phyloP scores from a whole-genome alignment of 1,139 yeast genomes.

The Saccharomyces hybrid region DNA sequence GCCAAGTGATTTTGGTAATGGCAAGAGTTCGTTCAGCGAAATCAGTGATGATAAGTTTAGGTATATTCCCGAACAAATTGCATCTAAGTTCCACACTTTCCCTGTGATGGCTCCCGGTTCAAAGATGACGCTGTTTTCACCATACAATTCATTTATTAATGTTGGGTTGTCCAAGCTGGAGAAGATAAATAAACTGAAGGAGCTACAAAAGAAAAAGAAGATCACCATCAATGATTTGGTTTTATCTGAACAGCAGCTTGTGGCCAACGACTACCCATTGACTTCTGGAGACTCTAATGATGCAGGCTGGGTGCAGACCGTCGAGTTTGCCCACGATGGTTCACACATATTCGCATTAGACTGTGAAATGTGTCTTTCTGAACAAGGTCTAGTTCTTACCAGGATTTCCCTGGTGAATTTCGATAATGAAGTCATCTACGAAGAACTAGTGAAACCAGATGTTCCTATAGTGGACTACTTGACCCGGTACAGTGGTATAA shows the following conservation, averaged over 20 bases:
- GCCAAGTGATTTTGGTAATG: slow-evolving; percentile 35
- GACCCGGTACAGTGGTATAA: slow-evolving; percentile 81
- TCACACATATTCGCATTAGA: slow-evolving; percentile 72
- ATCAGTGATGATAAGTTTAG: slow-evolving; percentile 28
- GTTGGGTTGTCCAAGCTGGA: slow-evolving; percentile 53
- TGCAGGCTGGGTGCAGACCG: slow-evolving; percentile 54
- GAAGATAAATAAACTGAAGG: slow-evolving; percentile 35
- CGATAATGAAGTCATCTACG: slow-evolving; percentile 52
- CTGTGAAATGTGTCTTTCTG: slow-evolving; percentile 84
- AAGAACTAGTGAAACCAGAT: slow-evolving; percentile 69
- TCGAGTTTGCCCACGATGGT: slow-evolving; percentile 43
- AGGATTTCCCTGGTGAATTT: slow-evolving; percentile 69
- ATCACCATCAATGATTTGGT: slow-evolving; percentile 50
- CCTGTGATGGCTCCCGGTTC: slow-evolving; percentile 51
- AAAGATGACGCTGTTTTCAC: slow-evolving; percentile 47
- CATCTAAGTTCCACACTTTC: slow-evolving; percentile 17
- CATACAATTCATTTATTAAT: slow-evolving; percentile 47
- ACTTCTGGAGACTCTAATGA: not conserved
- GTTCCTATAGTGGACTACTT: slow-evolving; percentile 69
- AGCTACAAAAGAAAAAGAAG: slow-evolving; percentile 32
- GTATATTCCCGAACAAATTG: slow-evolving; percentile 32
- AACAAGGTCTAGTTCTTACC: slow-evolving; percentile 57
- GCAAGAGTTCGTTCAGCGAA: not conserved
- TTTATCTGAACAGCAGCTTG: slow-evolving; percentile 41
- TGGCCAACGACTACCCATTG: slow-evolving; percentile 51